A percentile compares a stretch with the other conserved stretches of the same genome.
Evolutionary conservation across 106 monocot genomes (phyloP).

Genomic region (Dactylorhiza incarnata): DNA sequence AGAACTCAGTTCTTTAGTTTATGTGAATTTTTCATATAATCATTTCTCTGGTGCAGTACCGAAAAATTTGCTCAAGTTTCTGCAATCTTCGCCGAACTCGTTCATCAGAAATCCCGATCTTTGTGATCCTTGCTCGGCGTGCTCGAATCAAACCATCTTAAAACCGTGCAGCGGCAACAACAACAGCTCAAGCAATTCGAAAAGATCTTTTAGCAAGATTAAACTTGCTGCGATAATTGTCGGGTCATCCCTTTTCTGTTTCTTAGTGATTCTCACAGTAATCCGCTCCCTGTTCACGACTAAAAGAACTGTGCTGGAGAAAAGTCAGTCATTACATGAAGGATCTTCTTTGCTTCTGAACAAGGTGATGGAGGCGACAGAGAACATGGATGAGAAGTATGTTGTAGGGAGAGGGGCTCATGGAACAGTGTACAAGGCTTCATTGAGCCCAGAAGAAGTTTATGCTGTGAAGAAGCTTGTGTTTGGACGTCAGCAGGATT

Average conservation of each 20-base stretch:
- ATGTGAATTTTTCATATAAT: conserved; percentile 73
- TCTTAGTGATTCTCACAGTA: conserved; percentile 28
- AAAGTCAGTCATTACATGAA: conserved; percentile 24
- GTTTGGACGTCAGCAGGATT: conserved; percentile 22
- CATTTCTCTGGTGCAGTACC: conserved; percentile 56
- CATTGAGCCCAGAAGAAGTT: conserved; percentile 28
- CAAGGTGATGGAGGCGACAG: conserved; percentile 71
- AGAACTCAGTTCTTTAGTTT: conserved; percentile 29
- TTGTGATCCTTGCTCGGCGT: conserved; percentile 43
- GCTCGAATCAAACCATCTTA: conserved; percentile 17
- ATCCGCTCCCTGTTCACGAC: conserved; percentile 8
- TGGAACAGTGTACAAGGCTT: conserved; percentile 85
- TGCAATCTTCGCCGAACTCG: conserved; percentile 37
- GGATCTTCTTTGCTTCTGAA: conserved; percentile 65
- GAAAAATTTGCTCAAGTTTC: conserved; percentile 29
- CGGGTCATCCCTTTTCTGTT: conserved; percentile 27
- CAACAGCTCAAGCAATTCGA: conserved; percentile 7
- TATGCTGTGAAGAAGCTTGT: conserved; percentile 79
- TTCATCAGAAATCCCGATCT: conserved; percentile 71
- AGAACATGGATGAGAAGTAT: conserved; percentile 68
- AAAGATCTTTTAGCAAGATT: conserved; percentile 17
- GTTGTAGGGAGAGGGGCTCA: conserved; percentile 65
- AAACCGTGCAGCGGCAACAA: conserved; percentile 23
- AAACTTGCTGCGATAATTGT: conserved; percentile 28
- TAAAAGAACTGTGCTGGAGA: conserved; percentile 17